Evolutionary conservation across 2,329 filamentous ascomycete genomes (phyloP).

Genomic region (Phaeoacremonium minimum): DNA sequence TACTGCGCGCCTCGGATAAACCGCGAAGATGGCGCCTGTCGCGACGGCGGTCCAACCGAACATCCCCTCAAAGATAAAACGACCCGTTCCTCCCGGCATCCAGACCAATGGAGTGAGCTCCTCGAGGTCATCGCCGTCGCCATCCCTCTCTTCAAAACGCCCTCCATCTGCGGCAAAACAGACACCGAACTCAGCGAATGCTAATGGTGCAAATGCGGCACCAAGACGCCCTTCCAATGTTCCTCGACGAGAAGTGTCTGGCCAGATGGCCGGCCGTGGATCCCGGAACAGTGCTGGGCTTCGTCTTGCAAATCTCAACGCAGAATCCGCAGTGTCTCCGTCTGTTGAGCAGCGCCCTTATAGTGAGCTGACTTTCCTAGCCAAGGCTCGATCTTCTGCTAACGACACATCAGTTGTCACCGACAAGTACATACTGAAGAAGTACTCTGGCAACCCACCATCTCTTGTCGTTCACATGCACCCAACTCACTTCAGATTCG

Average conservation of each 20-base stretch:
- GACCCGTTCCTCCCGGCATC: conserved; percentile 60
- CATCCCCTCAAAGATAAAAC: conserved; percentile 59
- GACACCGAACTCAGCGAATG: conserved; percentile 36
- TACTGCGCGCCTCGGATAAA: too few relatives aligned
- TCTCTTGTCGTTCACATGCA: conserved; percentile 86
- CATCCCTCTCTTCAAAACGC: conserved; percentile 51
- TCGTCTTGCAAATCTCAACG: conserved; percentile 41
- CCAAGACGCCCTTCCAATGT: conserved; percentile 50
- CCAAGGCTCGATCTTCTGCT: background rate
- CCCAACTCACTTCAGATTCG: conserved; percentile 82
- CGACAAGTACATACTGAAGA: conserved; percentile 40
- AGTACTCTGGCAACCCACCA: conserved; percentile 57
- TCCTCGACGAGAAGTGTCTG: conserved; percentile 51
- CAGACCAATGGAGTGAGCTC: conserved; percentile 60
- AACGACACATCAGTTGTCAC: conserved; percentile 56
- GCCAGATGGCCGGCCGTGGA: conserved; percentile 37
- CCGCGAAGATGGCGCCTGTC: conserved; percentile 47
- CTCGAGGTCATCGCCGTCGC: conserved; percentile 56
- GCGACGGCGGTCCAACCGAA: conserved; percentile 39
- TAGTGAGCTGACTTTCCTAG: conserved; percentile 33
- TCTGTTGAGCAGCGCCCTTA: conserved; percentile 46
- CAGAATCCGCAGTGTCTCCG: conserved; percentile 32
- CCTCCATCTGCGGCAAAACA: conserved; percentile 45
- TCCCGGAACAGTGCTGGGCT: conserved; percentile 48
- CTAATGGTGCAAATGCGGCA: conserved; percentile 40